These are phyloP conservation scores for Isatis tinctoria DNA, from an alignment of 345 rosid species.

Conservation along the genomic window DNA sequence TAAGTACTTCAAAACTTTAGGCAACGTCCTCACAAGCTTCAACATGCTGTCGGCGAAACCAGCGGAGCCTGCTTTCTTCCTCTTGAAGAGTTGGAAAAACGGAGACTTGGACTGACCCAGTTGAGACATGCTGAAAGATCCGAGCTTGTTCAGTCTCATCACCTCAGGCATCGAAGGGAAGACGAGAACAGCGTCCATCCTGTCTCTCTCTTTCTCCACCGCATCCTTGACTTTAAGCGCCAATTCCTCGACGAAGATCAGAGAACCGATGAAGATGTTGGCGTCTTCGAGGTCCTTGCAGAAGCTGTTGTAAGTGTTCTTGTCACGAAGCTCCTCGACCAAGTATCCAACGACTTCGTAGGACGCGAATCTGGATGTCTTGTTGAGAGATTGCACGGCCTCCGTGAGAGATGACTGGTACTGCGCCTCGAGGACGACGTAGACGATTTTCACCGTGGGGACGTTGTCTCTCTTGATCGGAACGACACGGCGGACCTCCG, in stretches of 20 bases:
- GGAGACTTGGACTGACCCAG: conserved; percentile 94
- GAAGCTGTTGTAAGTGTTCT: conserved; percentile 59
- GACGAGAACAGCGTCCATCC: conserved; percentile 93
- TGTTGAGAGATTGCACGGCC: conserved; percentile 74
- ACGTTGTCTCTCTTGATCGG: conserved; percentile 63
- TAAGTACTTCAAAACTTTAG: conserved; percentile 93
- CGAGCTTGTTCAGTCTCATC: conserved; percentile 94
- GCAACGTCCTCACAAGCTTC: conserved; percentile 90
- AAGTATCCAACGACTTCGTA: conserved; percentile 92
- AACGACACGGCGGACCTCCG: conserved; percentile 83
- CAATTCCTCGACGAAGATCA: conserved; percentile 93
- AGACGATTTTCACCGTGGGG: conserved; percentile 81
- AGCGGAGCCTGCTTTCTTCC: conserved; percentile 78
- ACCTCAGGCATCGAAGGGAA: conserved; percentile 99
- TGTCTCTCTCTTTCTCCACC: conserved; percentile 89
- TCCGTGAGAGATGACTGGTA: conserved; percentile 86
- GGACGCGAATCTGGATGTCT: conserved; percentile 51
- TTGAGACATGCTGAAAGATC: conserved; percentile 97
- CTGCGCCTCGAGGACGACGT: conserved; percentile 97
- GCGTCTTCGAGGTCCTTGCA: conserved; percentile 88
- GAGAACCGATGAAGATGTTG: conserved; percentile 86
- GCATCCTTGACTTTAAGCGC: conserved; percentile 87
- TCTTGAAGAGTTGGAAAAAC: conserved; percentile 88
- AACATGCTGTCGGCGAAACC: conserved; percentile 97
- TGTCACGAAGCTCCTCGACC: conserved; percentile 92